Evolutionary conservation across 2,329 filamentous ascomycete species (phyloP).

Genomic region (Colletotrichum higginsianum): DNA sequence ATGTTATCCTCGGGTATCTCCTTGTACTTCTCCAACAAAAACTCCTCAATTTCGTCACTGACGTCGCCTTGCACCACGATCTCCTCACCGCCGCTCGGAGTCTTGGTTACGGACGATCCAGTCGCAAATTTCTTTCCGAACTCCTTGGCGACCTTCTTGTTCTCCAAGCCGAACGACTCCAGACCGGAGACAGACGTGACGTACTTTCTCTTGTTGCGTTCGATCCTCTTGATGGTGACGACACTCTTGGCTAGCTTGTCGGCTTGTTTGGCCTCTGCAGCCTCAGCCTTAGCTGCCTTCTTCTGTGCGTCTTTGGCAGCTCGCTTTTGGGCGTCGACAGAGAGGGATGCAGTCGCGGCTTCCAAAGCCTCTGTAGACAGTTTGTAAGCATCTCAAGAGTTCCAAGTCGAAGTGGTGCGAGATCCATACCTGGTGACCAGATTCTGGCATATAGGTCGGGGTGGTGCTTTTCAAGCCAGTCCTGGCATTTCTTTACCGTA

Average conservation of each 20-base stretch:
- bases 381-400: slow-evolving; percentile 19
- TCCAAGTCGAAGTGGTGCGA: neutral
- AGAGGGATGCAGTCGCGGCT: slow-evolving; percentile 87
- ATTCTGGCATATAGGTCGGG: slow-evolving; percentile 81
- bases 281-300: slow-evolving; percentile 94
- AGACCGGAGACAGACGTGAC: slow-evolving; percentile 94
- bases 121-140: slow-evolving; percentile 99
- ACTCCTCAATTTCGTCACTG: slow-evolving; percentile 94
- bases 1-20: slow-evolving; percentile 96
- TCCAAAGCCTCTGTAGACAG: slow-evolving; percentile 78
- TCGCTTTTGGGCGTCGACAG: slow-evolving; percentile 92
- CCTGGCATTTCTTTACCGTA: slow-evolving; percentile 95
- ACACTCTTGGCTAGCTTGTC: slow-evolving; percentile 87
- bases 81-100: slow-evolving; percentile 88
- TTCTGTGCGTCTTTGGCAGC: slow-evolving; percentile 97
- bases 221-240: slow-evolving; percentile 94
- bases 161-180: slow-evolving; percentile 90
- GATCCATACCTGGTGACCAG: slow-evolving; percentile 83
- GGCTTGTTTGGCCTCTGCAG: slow-evolving; percentile 85
- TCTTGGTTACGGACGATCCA: slow-evolving; percentile 91
- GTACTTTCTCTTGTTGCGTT: slow-evolving; percentile 97
- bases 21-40: slow-evolving; percentile 89
- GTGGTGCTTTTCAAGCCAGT: slow-evolving; percentile 88
- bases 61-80: slow-evolving; percentile 98
- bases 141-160: slow-evolving; percentile 97